These are phyloP conservation scores for Arabidopsis suecica DNA, from an alignment of 345 rosid species.

Conservation along the genomic window DNA sequence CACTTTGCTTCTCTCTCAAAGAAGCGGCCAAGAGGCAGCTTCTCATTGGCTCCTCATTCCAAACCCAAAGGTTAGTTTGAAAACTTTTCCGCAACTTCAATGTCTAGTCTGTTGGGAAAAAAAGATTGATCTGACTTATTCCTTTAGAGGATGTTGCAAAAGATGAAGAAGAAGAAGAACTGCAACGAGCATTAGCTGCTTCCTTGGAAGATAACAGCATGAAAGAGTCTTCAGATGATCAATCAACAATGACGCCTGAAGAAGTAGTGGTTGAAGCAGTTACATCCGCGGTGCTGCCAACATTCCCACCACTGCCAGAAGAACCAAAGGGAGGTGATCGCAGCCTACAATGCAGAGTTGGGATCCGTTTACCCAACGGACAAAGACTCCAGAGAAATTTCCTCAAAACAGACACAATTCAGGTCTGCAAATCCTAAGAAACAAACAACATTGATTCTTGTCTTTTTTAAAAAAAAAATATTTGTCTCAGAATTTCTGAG, in stretches of 20 bases:
- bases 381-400: constrained; percentile 87
- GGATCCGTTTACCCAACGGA: constrained; percentile 94
- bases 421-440: constrained; percentile 50
- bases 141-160: constrained; percentile 36
- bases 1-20: constrained; percentile 72
- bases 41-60: constrained; percentile 61
- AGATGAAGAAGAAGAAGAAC: constrained; percentile 69
- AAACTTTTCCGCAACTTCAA: neutral
- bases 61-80: constrained; percentile 59
- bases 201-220: constrained; percentile 55
- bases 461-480: neutral
- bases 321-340: constrained; percentile 82
- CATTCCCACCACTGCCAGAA: constrained; percentile 85
- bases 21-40: constrained; percentile 86
- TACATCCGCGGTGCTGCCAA: constrained; percentile 35
- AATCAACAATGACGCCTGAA: constrained; percentile 31
- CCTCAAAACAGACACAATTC: constrained; percentile 73
- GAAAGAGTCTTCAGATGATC: constrained; percentile 48
- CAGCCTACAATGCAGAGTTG: constrained; percentile 80
- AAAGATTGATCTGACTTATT: constrained; percentile 17
- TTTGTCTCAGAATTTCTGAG: constrained; percentile 32
- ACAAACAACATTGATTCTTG: constrained; percentile 16
- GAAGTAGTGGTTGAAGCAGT: constrained; percentile 34
- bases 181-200: constrained; percentile 68
- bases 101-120: neutral